Evolutionary conservation across 768 basidiomycete genomes (phyloP), one percentile per base, ranked within the genome.

Genomic region (Pholiota microspora): DNA sequence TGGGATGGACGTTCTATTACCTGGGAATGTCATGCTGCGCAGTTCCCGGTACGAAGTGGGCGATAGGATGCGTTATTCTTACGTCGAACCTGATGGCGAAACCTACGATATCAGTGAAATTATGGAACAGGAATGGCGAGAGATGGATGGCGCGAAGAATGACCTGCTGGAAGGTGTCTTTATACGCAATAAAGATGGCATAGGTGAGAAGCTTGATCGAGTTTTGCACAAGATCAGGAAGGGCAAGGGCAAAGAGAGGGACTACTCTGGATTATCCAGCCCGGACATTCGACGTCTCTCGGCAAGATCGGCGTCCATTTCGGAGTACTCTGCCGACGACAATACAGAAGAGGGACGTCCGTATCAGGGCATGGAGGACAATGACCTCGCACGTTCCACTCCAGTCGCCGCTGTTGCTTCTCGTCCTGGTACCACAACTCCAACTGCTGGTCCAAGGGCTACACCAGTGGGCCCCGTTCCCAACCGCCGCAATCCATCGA

Each of bases 41-140:
- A 94, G 92, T 62, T 85, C 89, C 5, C 78, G 92, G 6, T 84
- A 86, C 58, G 83, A 92, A 18, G 66, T 71, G 4, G 83, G 80
- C 36, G 88, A 92, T 59, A 75, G 77, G 44, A 88, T 94, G 73
- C 86, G 95, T 0, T 99, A 99, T 68, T 97, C 95, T 34, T 98
- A 93, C 67, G 89, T 98, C 36, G 87, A 93, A 58, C 79, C 84
- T 2, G 92, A 94, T 57, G 96, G 94, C 2, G 92, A 92, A 71
- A 89, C 88, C 0, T 89, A 86, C 63, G 96, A 98, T 68, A 93
- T 98, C 67, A 94, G 92, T 63, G 89, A 96, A 58, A 87, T 97
- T 47, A 81, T 98, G 45, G 93, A 95, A 65, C 84, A 91, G 69
- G 96, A 96, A 62, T 89, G 90, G 79, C 74, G 82, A n/a, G 83